Evolutionary conservation across 306 rosid genomes (phyloP).

Genomic region (barrel medic (Medicago truncatula)): DNA sequence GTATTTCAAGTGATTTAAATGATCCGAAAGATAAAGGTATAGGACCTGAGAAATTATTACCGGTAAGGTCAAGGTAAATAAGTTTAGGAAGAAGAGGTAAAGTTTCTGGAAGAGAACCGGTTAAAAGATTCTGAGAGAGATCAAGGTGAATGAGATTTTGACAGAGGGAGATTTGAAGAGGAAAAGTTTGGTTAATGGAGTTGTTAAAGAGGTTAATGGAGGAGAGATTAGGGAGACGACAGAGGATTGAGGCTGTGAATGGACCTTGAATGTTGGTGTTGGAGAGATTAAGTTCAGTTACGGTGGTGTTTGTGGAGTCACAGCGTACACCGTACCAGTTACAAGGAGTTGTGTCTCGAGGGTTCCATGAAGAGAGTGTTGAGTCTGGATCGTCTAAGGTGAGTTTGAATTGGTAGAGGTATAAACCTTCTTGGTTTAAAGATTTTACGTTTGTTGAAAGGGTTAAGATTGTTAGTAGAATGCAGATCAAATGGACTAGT

Average conservation of each 20-base stretch:
- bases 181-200: constrained; percentile 74
- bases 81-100: constrained; percentile 60
- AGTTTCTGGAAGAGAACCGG: constrained; percentile 67
- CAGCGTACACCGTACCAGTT: constrained; percentile 71
- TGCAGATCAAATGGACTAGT: neutral
- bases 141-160: constrained; percentile 61
- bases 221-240: constrained; percentile 65
- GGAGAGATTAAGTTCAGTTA: constrained; percentile 64
- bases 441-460: neutral
- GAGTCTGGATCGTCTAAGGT: constrained; percentile 64
- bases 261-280: constrained; percentile 65
- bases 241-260: constrained; percentile 59
- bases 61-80: constrained; percentile 70
- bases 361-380: constrained; percentile 65
- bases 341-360: constrained; percentile 66
- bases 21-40: constrained; percentile 61
- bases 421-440: constrained; percentile 77
- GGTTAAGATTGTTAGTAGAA: neutral
- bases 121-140: constrained; percentile 82
- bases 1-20: constrained; percentile 66
- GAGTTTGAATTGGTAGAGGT: constrained; percentile 60
- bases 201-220: constrained; percentile 71
- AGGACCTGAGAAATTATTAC: constrained; percentile 80
- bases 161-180: constrained; percentile 59
- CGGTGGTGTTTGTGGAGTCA: constrained; percentile 45